Conservation (phyloP, 2,329 filamentous ascomycete genomes). For the Trichothecium sympodiale region DNA sequence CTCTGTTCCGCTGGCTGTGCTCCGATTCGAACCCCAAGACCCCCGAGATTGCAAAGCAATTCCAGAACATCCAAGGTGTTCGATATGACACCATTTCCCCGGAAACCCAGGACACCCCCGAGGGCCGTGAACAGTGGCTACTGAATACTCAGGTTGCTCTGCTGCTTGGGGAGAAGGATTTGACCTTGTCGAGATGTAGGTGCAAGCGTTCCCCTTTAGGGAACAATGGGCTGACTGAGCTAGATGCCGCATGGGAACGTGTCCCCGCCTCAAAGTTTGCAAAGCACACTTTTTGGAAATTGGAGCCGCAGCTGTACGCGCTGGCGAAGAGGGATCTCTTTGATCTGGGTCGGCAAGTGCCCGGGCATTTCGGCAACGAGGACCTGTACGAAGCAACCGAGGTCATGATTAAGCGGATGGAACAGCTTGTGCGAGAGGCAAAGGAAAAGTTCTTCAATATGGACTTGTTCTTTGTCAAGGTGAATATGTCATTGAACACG, state of each 20-base stretch:
- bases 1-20: slow-evolving; percentile 51
- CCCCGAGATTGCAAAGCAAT: slow-evolving; percentile 38
- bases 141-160: slow-evolving; percentile 54
- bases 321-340: slow-evolving; percentile 38
- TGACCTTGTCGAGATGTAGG: slow-evolving; percentile 48
- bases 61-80: slow-evolving; percentile 46
- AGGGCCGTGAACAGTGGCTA: slow-evolving; percentile 55
- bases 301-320: slow-evolving; percentile 45
- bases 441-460: slow-evolving; percentile 43
- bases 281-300: slow-evolving; percentile 48
- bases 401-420: slow-evolving; percentile 30
- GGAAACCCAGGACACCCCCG: slow-evolving; percentile 37
- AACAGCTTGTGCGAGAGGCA: slow-evolving; percentile 36
- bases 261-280: slow-evolving; percentile 40
- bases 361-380: slow-evolving; percentile 36
- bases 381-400: slow-evolving; percentile 22
- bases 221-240: neutral
- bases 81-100: slow-evolving; percentile 53
- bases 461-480: slow-evolving; percentile 59
- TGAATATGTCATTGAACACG: slow-evolving; percentile 18
- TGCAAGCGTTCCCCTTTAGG: slow-evolving; percentile 6
- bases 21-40: slow-evolving; percentile 38
- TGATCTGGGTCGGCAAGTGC: slow-evolving; percentile 41
- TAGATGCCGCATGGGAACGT: slow-evolving; percentile 49
- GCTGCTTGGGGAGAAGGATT: slow-evolving; percentile 53